Conservation (phyloP, 495 filamentous ascomycete genomes). For the Cudoniella acicularis region DNA sequence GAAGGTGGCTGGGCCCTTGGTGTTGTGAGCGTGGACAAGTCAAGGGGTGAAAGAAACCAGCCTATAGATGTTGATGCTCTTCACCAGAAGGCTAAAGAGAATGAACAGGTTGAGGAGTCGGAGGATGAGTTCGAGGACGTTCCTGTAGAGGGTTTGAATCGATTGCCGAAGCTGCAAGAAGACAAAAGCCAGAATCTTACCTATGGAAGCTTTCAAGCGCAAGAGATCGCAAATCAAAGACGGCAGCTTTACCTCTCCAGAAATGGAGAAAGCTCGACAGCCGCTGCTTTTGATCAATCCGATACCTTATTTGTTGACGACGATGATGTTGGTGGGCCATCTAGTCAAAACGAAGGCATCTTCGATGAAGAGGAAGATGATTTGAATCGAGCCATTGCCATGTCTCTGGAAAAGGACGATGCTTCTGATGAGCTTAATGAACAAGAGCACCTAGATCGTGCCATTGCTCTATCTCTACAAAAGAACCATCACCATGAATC, state of each 20-base stretch:
- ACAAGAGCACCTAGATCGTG: slow-evolving; percentile 31
- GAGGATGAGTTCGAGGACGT: slow-evolving; percentile 89
- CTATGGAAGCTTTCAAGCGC: slow-evolving; percentile 33
- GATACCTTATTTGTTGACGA: slow-evolving; percentile 65
- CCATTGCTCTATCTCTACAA: slow-evolving; percentile 27
- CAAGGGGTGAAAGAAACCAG: slow-evolving; percentile 66
- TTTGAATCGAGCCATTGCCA: slow-evolving; percentile 73
- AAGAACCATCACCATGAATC: slow-evolving; percentile 24
- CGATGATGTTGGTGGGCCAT: slow-evolving; percentile 25
- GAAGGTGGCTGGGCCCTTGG: slow-evolving; percentile 97
- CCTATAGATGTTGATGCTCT: slow-evolving; percentile 87
- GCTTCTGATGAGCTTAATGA: slow-evolving; percentile 24
- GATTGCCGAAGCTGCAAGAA: slow-evolving; percentile 62
- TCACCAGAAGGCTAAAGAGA: slow-evolving; percentile 50
- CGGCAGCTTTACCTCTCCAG: slow-evolving; percentile 10
- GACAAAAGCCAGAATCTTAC: slow-evolving; percentile 16
- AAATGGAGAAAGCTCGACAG: slow-evolving; percentile 12
- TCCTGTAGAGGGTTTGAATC: slow-evolving; percentile 88
- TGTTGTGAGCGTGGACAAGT: slow-evolving; percentile 78
- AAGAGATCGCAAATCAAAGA: slow-evolving; percentile 32
- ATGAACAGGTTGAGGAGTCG: slow-evolving; percentile 57
- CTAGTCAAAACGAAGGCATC: slow-evolving; percentile 27
- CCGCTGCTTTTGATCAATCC: slow-evolving; percentile 4
- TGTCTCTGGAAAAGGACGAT: slow-evolving; percentile 63
- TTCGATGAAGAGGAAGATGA: slow-evolving; percentile 68